Evolutionary conservation across 257 asterid species (phyloP), one percentile per base, ranked within the genome.

Genomic region (Knoxia roxburghii): DNA sequence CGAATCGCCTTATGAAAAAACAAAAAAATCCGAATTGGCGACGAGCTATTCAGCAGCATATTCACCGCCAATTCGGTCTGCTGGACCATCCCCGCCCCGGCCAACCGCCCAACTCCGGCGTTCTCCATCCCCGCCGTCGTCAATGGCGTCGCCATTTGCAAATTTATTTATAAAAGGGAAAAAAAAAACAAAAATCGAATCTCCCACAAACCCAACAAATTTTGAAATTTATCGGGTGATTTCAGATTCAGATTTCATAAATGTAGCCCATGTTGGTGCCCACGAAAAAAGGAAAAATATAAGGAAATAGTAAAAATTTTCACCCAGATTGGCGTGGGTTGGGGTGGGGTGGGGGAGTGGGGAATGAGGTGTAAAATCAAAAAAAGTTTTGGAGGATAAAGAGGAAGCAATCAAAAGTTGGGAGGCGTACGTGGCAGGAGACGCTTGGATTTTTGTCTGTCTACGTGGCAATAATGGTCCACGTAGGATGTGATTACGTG

Each of bases 1-100:
- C 96, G 78, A 74, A 89, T 89, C 43, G 96, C 96, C 81, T 89
- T 89, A 27, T 89, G 96, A 65, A 89, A 87, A 68, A 85, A 89
- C 67, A 82, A 65, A 59, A 89, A 89, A n/a, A 89, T 85, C 83
- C 92, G 78, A 79, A 89, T 82, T 64, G 96, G 96, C 53, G 96
- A 87, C 39, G 89, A 77, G 20, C 81, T 69, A 68, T 76, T 67
- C 55, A 75, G 54, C 59, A 75, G 55, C 59, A 81, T 67, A 17
- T 73, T 73, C 48, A 77, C 80, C 48, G 81, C 68, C 73, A 61
- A 29, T 59, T 64, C 77, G 26, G 51, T 12, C 46, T 71, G 64
- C 21, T 54, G 74, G 37, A 57, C 68, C 24, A 46, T 50, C 29
- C 41, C 73, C 68, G 73, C 57, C 32, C 74, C 76, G 33, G 83